These are phyloP conservation scores for Boletus bicolor DNA, from an alignment of 768 basidiomycete genomes.

Conservation along the genomic window DNA sequence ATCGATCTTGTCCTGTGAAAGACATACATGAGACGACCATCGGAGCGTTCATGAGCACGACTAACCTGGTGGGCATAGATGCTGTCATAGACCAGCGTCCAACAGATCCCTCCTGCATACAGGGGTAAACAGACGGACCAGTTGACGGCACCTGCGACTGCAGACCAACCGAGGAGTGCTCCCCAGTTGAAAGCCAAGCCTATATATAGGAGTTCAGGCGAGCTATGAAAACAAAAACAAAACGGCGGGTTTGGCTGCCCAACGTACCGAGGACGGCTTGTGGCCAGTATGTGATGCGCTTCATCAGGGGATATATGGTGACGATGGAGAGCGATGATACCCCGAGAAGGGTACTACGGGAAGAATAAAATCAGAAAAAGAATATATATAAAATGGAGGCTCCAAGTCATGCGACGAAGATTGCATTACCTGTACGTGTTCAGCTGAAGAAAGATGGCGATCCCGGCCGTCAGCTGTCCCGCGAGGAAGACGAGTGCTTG, in stretches of 20 bases:
- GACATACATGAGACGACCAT: not conserved
- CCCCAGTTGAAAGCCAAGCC: conserved; percentile 99
- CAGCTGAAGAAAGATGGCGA: conserved; percentile 83
- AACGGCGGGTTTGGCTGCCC: conserved; percentile 42
- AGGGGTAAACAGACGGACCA: conserved; percentile 84
- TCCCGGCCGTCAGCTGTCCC: conserved; percentile 73
- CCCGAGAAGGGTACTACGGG: conserved; percentile 79
- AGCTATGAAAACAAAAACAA: no score
- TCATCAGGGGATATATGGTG: conserved; percentile 92
- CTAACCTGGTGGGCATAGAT: conserved; percentile 95
- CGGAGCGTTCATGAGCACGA: not conserved
- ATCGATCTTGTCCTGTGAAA: conserved; percentile 80
- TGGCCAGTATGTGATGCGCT: conserved; percentile 94
- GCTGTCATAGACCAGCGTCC: conserved; percentile 96
- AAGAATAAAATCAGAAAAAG: not conserved
- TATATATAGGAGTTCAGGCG: conserved; percentile 23
- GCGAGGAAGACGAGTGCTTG: conserved; percentile 84
- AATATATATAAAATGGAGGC: no score
- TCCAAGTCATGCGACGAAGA: not conserved
- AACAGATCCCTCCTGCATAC: conserved; percentile 85
- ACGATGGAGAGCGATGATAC: conserved; percentile 89
- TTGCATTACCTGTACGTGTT: conserved; percentile 84
- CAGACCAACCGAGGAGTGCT: conserved; percentile 92
- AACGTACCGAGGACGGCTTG: conserved; percentile 86
- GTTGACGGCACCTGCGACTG: conserved; percentile 75